Conservation (phyloP, 352 stramenopile species). For the Phytophthora crassamura region DNA sequence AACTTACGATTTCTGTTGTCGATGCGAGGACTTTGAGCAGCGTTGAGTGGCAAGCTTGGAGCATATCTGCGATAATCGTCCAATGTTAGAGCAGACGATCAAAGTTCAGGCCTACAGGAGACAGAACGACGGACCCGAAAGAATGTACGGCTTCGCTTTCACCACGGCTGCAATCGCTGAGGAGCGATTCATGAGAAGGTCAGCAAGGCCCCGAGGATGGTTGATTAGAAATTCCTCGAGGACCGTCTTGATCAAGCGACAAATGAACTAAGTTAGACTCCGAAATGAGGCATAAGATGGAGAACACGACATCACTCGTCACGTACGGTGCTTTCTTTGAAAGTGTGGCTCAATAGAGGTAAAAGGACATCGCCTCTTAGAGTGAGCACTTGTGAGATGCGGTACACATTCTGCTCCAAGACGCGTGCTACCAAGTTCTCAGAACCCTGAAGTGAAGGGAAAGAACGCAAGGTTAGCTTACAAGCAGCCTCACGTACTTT, state of each 20-base stretch:
- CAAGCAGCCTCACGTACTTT: neutral
- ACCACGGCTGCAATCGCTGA: slow-evolving; percentile 53
- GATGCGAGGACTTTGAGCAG: slow-evolving; percentile 53
- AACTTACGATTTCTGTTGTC: slow-evolving; percentile 51
- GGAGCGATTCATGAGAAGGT: slow-evolving; percentile 66
- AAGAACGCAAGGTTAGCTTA: neutral
- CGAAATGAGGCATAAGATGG: too few relatives aligned
- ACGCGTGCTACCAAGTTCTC: slow-evolving; percentile 66
- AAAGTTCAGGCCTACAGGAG: too few relatives aligned
- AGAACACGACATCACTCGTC: too few relatives aligned
- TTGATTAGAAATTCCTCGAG: slow-evolving; percentile 77
- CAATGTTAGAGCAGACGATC: slow-evolving; percentile 1
- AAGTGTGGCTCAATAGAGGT: slow-evolving; percentile 58
- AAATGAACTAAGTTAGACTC: neutral
- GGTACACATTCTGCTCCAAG: slow-evolving; percentile 77
- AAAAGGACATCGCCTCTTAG: slow-evolving; percentile 63
- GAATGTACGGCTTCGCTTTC: slow-evolving; percentile 61
- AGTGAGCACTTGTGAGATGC: slow-evolving; percentile 64
- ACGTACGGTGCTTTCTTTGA: slow-evolving; percentile 69
- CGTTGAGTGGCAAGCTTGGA: slow-evolving; percentile 50
- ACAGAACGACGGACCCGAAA: slow-evolving; percentile 52
- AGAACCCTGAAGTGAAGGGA: slow-evolving; percentile 40
- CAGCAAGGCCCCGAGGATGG: slow-evolving; percentile 63
- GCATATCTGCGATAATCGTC: slow-evolving; percentile 35
- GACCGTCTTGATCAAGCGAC: slow-evolving; percentile 35